Evolutionary conservation across 495 filamentous ascomycete genomes (phyloP), one percentile per base, ranked within the genome.

Genomic region (Xylaria palmicola): DNA sequence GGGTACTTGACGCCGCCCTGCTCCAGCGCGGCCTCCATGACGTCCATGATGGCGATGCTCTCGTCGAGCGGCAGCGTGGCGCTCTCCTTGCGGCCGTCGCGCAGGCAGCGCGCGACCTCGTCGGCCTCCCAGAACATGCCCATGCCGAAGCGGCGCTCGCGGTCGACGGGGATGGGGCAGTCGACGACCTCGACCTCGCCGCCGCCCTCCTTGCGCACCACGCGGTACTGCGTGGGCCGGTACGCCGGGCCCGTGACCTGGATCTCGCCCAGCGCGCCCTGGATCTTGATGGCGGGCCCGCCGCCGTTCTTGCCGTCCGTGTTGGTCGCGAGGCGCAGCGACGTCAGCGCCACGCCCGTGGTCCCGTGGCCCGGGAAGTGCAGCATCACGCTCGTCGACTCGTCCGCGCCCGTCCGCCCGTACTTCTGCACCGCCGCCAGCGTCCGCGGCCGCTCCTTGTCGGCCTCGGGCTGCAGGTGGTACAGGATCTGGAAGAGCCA

Each of bases 71-170:
- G 78, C 77, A 94, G 71, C 9, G 74, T 77, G 57, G 88, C 84
- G 73, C 92, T 92, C 79, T 97, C 86, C 65, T 83, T 68, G 78
- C 86, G 89, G 43, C 91, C 91, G 78, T 97, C 91, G 48, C 89
- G 82, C 61, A 97, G 68, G 70, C 90, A 95, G 22, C 90, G 79
- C 45, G 88, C 92, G 61, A 85, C 89, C 78, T 93, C 92, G 79
- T 97, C 93, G 17, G 93, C 93, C 73, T 97, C 92, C 89, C 88
- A 97, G 77, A 90, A 93, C 91, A 95, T 96, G 22, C 92, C 93
- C 64, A 90, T 86, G 17, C 89, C 91, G 67, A 81, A 80, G 51
- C 75, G 63, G 34, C 72, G 73, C 60, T 73, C 75, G 12, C 70
- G 64, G 64, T 85, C 81, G 53, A 70, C 73, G 20, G 89, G 88